Evolutionary conservation across 192 early-diverging fungal genomes (phyloP).

Genomic region (Jimgerdemannia flammicorona): DNA sequence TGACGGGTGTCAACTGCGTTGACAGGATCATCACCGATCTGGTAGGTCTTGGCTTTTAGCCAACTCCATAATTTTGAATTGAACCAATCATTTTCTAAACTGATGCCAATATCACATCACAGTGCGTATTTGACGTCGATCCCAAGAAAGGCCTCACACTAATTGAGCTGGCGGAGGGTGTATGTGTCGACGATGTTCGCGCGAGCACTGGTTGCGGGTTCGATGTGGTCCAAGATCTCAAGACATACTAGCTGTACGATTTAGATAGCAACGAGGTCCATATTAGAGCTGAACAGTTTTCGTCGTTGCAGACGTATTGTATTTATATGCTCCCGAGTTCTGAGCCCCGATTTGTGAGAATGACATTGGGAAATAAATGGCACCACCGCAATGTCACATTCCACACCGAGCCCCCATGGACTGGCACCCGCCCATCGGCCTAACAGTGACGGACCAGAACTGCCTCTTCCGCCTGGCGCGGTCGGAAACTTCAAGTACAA

Average conservation of each 20-base stretch:
- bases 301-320: too few relatives aligned
- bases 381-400: too few relatives aligned
- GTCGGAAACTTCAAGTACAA: too few relatives aligned
- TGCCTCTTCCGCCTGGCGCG: too few relatives aligned
- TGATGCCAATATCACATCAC: background rate
- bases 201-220: constrained; percentile 60
- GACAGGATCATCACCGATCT: constrained; percentile 62
- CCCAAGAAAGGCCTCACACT: constrained; percentile 47
- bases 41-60: background rate
- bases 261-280: too few relatives aligned
- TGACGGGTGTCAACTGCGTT: constrained; percentile 68
- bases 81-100: background rate
- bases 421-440: too few relatives aligned
- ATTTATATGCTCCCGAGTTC: too few relatives aligned
- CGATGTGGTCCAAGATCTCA: constrained; percentile 32
- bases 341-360: too few relatives aligned
- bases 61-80: background rate
- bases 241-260: background rate
- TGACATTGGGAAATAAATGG: too few relatives aligned
- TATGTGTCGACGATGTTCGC: constrained; percentile 61
- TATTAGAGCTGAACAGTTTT: too few relatives aligned
- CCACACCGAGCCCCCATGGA: too few relatives aligned
- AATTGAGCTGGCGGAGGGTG: constrained; percentile 60
- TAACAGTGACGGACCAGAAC: too few relatives aligned
- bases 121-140: constrained; percentile 65